These are phyloP conservation scores for Solanum bulbocastanum DNA, from an alignment of 257 asterid genomes.

Conservation along the genomic window DNA sequence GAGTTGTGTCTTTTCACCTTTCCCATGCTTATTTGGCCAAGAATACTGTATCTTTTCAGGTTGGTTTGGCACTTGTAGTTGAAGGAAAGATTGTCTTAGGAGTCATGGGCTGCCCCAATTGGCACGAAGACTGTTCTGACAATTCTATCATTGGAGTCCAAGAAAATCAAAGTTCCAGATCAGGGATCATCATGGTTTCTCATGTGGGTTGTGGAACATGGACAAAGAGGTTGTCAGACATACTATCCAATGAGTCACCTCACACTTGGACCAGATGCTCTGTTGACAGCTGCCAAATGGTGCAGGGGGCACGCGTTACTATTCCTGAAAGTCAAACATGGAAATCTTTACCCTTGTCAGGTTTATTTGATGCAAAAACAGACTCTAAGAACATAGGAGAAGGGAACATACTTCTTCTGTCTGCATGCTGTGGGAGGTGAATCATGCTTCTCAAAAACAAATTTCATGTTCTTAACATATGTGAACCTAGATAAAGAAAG, in stretches of 20 bases:
- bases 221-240: conserved; percentile 42
- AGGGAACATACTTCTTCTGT: conserved; percentile 56
- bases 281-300: conserved; percentile 46
- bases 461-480: background rate
- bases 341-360: conserved; percentile 75
- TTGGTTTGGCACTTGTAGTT: conserved; percentile 89
- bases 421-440: conserved; percentile 91
- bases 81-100: conserved; percentile 87
- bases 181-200: conserved; percentile 73
- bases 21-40: background rate
- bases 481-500: background rate
- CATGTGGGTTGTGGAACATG: conserved; percentile 93
- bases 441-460: conserved; percentile 1
- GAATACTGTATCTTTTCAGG: conserved; percentile 35
- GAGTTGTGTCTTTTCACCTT: background rate
- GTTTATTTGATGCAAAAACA: conserved; percentile 38
- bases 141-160: conserved; percentile 6
- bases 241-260: conserved; percentile 4
- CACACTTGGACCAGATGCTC: conserved; percentile 63
- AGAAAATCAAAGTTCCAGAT: conserved; percentile 18
- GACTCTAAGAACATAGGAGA: conserved; percentile 38
- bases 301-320: conserved; percentile 50
- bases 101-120: conserved; percentile 95
- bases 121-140: conserved; percentile 40
- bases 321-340: conserved; percentile 87